These are phyloP conservation scores for Mycena crocata DNA, from an alignment of 768 basidiomycete species.

Conservation along the genomic window DNA sequence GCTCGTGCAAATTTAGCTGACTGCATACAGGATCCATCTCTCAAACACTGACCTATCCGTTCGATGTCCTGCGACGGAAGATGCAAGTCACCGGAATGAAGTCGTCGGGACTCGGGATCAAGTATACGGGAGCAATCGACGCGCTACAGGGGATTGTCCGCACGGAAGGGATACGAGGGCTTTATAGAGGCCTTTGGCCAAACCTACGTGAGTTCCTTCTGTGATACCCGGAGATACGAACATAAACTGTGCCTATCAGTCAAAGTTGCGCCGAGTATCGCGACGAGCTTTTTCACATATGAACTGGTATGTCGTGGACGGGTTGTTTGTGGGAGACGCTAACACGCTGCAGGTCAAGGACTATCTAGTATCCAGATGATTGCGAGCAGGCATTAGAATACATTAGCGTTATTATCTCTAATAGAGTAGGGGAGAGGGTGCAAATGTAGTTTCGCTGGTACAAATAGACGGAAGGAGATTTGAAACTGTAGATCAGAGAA, in stretches of 20 bases:
- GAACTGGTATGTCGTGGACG: slow-evolving; percentile 59
- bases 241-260: slow-evolving; percentile 56
- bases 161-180: slow-evolving; percentile 78
- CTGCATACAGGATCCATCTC: slow-evolving; percentile 78
- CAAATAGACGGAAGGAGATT: not conserved
- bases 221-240: slow-evolving; percentile 14
- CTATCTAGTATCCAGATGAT: slow-evolving; percentile 48
- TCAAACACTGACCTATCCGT: slow-evolving; percentile 95
- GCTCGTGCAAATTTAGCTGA: slow-evolving; percentile 6
- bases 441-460: not conserved
- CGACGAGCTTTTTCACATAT: slow-evolving; percentile 88
- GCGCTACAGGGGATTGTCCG: slow-evolving; percentile 76
- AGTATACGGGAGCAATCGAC: slow-evolving; percentile 86
- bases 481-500: too few relatives aligned
- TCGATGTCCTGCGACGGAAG: slow-evolving; percentile 94
- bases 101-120: slow-evolving; percentile 64
- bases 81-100: slow-evolving; percentile 94
- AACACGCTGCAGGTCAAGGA: slow-evolving; percentile 44
- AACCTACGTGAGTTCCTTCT: slow-evolving; percentile 70
- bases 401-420: slow-evolving; percentile 19
- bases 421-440: not conserved
- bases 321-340: not conserved
- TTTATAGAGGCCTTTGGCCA: slow-evolving; percentile 91
- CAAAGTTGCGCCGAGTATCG: slow-evolving; percentile 92
- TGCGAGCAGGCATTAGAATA: not conserved